Evolutionary conservation across 148 eudicot genomes (phyloP).

Genomic region (Talinum fruticosum): DNA sequence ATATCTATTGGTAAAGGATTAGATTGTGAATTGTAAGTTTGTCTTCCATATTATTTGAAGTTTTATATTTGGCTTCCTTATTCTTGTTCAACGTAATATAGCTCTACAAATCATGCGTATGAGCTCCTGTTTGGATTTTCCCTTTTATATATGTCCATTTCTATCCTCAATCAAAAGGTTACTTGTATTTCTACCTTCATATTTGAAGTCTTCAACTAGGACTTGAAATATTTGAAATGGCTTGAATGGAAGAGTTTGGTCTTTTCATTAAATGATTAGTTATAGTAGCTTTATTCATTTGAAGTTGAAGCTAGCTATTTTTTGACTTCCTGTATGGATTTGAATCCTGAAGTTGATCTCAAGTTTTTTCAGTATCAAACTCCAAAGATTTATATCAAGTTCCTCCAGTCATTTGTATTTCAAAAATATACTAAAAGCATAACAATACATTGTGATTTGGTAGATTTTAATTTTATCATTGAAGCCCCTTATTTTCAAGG

Average conservation of each 20-base stretch:
- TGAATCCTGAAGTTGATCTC: background rate
- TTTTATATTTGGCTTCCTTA: background rate
- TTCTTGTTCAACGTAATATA: background rate
- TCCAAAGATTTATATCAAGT: background rate
- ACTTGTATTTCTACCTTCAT: background rate
- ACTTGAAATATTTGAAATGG: too few species aligned
- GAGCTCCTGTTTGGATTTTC: background rate
- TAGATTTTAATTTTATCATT: too few species aligned
- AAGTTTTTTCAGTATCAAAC: background rate
- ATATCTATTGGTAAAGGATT: constrained; percentile 68
- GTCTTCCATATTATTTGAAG: background rate
- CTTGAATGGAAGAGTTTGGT: too few species aligned
- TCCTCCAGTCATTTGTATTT: too few species aligned
- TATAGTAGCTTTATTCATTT: too few species aligned
- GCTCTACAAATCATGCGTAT: background rate
- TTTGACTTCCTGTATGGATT: background rate
- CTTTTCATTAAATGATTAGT: too few species aligned
- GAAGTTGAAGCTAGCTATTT: background rate
- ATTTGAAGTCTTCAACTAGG: too few species aligned
- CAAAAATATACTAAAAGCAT: too few species aligned
- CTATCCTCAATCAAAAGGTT: background rate
- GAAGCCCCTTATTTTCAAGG: too few species aligned
- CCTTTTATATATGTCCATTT: background rate
- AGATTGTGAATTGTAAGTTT: constrained; percentile 70
- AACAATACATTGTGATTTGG: too few species aligned